phyloP scores from a whole-genome alignment of 2,329 filamentous ascomycete species.

The Hortaea werneckii region DNA sequence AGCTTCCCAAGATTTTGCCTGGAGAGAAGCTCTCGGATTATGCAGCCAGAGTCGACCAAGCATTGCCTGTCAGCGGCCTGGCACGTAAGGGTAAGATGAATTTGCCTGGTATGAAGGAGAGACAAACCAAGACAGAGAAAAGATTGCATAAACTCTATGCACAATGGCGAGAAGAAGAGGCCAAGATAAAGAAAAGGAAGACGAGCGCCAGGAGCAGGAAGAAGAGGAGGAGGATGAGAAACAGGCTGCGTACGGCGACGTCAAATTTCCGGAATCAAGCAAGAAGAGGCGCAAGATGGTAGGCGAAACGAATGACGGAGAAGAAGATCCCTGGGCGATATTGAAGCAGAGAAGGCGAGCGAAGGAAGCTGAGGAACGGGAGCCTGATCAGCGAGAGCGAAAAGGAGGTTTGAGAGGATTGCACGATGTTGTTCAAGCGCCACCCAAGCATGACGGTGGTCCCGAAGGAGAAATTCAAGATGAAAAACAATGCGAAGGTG shows the following conservation, averaged over 20 bases:
- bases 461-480: constrained; percentile 53
- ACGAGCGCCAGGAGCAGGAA: constrained; percentile 58
- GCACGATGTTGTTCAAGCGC: constrained; percentile 59
- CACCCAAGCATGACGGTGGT: constrained; percentile 55
- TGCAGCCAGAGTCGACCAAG: constrained; percentile 69
- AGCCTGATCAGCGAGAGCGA: neutral
- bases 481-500: constrained; percentile 54
- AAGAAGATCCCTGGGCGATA: constrained; percentile 68
- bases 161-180: constrained; percentile 65
- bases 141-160: constrained; percentile 55
- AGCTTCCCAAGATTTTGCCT: constrained; percentile 61
- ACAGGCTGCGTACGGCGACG: constrained; percentile 53
- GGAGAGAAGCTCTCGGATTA: constrained; percentile 80
- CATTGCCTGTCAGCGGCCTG: constrained; percentile 65
- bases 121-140: constrained; percentile 72
- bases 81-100: constrained; percentile 51
- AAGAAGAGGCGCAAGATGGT: constrained; percentile 36
- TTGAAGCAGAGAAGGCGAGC: constrained; percentile 58
- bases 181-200: constrained; percentile 66
- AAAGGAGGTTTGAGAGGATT: constrained; percentile 26
- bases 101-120: constrained; percentile 54
- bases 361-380: constrained; percentile 8
- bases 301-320: constrained; percentile 38
- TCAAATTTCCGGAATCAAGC: constrained; percentile 35
- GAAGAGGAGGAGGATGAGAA: constrained; percentile 49